Evolutionary conservation across 2,329 filamentous ascomycete species (phyloP).

Genomic region (Xylaria sp.): DNA sequence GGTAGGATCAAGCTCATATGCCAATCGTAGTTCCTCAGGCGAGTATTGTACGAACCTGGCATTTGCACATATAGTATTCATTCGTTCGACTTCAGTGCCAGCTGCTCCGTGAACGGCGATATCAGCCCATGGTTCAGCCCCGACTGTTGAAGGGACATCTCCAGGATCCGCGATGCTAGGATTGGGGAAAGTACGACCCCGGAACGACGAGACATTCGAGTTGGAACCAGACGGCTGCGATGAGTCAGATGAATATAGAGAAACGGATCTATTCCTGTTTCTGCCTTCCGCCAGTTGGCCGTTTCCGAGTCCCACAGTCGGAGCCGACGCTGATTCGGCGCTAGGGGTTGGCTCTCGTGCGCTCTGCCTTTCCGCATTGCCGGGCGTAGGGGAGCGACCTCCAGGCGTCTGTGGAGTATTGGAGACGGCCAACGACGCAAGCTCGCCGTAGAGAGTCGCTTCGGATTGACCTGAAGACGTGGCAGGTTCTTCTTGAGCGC

Average conservation of each 20-base stretch:
- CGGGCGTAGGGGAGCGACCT: neutral
- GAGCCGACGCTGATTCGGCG: neutral
- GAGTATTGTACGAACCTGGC: constrained; percentile 2
- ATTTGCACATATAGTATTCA: constrained; percentile 6
- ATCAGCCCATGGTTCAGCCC: neutral
- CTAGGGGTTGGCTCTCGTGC: neutral
- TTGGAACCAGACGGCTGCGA: neutral
- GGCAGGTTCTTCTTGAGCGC: neutral
- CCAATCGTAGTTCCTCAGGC: constrained; percentile 12
- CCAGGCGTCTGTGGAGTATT: neutral
- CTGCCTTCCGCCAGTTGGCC: neutral
- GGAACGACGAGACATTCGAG: neutral
- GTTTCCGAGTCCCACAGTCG: no score
- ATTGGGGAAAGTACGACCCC: neutral
- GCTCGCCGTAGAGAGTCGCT: neutral
- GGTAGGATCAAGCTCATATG: no score
- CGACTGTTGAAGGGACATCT: neutral
- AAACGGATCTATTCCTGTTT: neutral
- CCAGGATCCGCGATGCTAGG: neutral
- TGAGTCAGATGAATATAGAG: neutral
- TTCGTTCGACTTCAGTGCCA: neutral
- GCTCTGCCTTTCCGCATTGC: neutral
- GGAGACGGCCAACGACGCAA: neutral
- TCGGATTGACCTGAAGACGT: neutral
- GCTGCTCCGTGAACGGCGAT: neutral